Evolutionary conservation across 805 yeast species (phyloP), one percentile per base, ranked within the genome.

Genomic region (Ogataea allantospora): DNA sequence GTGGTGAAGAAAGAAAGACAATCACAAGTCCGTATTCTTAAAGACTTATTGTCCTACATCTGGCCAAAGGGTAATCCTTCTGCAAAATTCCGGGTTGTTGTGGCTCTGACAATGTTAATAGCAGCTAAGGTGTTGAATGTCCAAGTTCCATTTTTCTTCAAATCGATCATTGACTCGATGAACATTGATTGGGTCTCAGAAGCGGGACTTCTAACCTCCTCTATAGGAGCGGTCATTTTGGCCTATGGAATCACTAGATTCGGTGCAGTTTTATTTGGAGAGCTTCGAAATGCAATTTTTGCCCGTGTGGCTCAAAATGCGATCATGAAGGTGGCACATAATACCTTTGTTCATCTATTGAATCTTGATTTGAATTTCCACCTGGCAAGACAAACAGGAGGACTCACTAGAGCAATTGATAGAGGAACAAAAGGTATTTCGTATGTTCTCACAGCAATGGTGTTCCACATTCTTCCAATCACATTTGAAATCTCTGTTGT

Each of bases 341-440:
- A 84, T 55, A 88, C 97, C 0, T 93, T 91, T 60, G 71, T 68
- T 29, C 98, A 91, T 60, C 66, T 93, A 35, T 70, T 93, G 61
- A 78, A 77, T 51, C 70, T 93, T 60, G 99, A 93, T 63, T 66
- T 89, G 38, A 83, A 87, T 14, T 93, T 91, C 74, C 99, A 93
- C 60, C 64, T 93, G 27, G 73, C 91, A 8, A 72, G 89, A 50
- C 98, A 93, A 60, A 93, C 99, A 0, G 99, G 99, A 48, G 98
- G 96, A 0, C 64, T 93, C 22, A 91, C 97, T 0, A 71, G 99
- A 44, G 98, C 98, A 2, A 93, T 93, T 54, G 99, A 93, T 55
- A 71, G 99, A 47, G 99, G 99, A 60, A 91, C 98, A 1, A 91
- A 93, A 53, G 99, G 99, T 67, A 91, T 93, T 37, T 82, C 95